Conservation (phyloP, 176 grass and related monocot genomes). For the Coix lacrymajobi region DNA sequence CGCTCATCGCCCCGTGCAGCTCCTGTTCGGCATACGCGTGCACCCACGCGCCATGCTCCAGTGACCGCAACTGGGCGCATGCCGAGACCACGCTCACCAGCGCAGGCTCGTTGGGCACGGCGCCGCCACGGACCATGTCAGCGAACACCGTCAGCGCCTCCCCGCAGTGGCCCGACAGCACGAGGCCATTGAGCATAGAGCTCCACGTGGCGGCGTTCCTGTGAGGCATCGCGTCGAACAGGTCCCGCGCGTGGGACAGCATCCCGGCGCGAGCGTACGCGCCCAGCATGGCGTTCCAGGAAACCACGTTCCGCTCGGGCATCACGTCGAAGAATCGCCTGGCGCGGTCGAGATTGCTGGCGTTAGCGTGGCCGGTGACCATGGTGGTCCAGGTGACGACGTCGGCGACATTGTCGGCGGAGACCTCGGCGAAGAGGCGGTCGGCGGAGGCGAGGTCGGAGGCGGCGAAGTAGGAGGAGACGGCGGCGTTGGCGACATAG, state of each 20-base stretch:
- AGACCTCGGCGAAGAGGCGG: slow-evolving; percentile 32
- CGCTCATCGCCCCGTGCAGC: slow-evolving; percentile 26
- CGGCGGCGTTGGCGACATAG: slow-evolving; percentile 33
- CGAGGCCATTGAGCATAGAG: slow-evolving; percentile 32
- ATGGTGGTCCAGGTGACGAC: slow-evolving; percentile 57
- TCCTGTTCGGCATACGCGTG: slow-evolving; percentile 20
- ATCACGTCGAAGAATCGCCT: slow-evolving; percentile 38
- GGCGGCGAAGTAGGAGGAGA: slow-evolving; percentile 35
- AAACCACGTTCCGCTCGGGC: slow-evolving; percentile 42
- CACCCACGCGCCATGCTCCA: slow-evolving; percentile 43
- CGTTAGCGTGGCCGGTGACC: slow-evolving; percentile 30
- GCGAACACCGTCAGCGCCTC: slow-evolving; percentile 34
- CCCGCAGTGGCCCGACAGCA: slow-evolving; percentile 17
- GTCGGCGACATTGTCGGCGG: slow-evolving; percentile 31
- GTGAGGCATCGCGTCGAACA: slow-evolving; percentile 35
- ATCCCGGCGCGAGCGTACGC: slow-evolving; percentile 21
- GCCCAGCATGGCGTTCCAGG: slow-evolving; percentile 39
- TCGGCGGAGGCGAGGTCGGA: slow-evolving; percentile 42
- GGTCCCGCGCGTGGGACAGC: slow-evolving; percentile 20
- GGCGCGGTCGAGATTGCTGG: slow-evolving; percentile 9
- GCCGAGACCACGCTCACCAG: slow-evolving; percentile 41
- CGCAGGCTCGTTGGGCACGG: slow-evolving; percentile 21
- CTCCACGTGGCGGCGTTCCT: slow-evolving; percentile 42
- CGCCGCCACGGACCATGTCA: not conserved
- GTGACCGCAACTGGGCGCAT: slow-evolving; percentile 30